These are phyloP conservation scores for Tylopilus plumbeoviolaceoides DNA, from an alignment of 768 basidiomycete species.

Conservation along the genomic window DNA sequence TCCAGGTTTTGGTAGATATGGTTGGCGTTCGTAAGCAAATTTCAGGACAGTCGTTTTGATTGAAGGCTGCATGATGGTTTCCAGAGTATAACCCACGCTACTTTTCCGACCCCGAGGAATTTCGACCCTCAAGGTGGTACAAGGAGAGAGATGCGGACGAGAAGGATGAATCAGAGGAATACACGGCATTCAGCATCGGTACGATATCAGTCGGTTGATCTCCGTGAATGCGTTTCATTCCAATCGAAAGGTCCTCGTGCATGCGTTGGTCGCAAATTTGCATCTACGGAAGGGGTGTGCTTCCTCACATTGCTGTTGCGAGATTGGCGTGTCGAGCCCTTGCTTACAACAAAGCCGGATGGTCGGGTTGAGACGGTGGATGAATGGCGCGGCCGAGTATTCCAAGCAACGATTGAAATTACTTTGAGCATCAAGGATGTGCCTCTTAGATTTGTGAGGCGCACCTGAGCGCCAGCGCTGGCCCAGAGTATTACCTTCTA, in stretches of 20 bases:
- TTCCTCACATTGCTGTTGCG: conserved; percentile 50
- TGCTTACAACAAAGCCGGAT: conserved; percentile 23
- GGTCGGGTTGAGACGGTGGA: conserved; percentile 17
- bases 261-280: conserved; percentile 56
- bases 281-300: conserved; percentile 47
- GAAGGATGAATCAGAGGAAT: conserved; percentile 17
- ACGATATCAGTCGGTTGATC: neutral
- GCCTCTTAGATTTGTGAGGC: conserved; percentile 20
- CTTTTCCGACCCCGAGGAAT: conserved; percentile 36
- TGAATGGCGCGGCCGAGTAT: conserved; percentile 23
- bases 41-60: neutral
- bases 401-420: conserved; percentile 13
- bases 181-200: conserved; percentile 25
- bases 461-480: neutral
- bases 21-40: conserved; percentile 25
- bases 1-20: conserved; percentile 28
- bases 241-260: conserved; percentile 39
- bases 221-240: neutral
- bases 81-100: conserved; percentile 36
- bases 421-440: conserved; percentile 21
- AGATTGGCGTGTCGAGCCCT: conserved; percentile 50
- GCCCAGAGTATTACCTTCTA: no score
- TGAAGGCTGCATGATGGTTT: neutral
- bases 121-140: conserved; percentile 38
- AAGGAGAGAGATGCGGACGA: conserved; percentile 5